Conservation (phyloP, 371 early-diverging fungal genomes). For the Apophysomyces elegans region DNA sequence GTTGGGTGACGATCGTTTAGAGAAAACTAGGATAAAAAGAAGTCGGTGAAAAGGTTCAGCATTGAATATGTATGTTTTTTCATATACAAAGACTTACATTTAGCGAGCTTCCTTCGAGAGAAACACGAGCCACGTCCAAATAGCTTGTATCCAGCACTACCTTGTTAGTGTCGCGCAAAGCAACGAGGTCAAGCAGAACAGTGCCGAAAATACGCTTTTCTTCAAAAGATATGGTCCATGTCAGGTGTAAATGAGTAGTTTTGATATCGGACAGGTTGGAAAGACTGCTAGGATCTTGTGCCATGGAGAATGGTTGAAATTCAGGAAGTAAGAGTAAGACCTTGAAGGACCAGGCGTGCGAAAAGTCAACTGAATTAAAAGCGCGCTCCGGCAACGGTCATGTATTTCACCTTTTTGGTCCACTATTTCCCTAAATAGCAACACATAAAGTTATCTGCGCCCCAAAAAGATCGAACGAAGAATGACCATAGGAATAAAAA, state of each 20-base stretch:
- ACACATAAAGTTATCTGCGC: not conserved
- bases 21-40: slow-evolving; percentile 43
- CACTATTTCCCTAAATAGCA: not conserved
- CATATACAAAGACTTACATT: slow-evolving; percentile 34
- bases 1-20: slow-evolving; percentile 61
- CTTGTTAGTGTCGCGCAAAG: slow-evolving; percentile 47
- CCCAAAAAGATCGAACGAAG: no score
- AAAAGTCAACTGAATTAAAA: not conserved
- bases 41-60: not conserved
- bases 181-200: slow-evolving; percentile 61
- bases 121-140: slow-evolving; percentile 56
- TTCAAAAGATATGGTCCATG: slow-evolving; percentile 74
- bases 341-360: not conserved
- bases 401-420: no score
- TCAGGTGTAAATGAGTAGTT: slow-evolving; percentile 75
- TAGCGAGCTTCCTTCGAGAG: slow-evolving; percentile 35
- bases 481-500: no score
- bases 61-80: not conserved
- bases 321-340: slow-evolving; percentile 15
- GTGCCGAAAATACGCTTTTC: slow-evolving; percentile 64
- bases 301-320: not conserved
- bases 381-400: no score
- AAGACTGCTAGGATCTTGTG: slow-evolving; percentile 79
- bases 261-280: slow-evolving; percentile 77
- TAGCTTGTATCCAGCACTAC: slow-evolving; percentile 78